phyloP scores from a whole-genome alignment of 768 basidiomycete genomes.

The Hericium erinaceus region DNA sequence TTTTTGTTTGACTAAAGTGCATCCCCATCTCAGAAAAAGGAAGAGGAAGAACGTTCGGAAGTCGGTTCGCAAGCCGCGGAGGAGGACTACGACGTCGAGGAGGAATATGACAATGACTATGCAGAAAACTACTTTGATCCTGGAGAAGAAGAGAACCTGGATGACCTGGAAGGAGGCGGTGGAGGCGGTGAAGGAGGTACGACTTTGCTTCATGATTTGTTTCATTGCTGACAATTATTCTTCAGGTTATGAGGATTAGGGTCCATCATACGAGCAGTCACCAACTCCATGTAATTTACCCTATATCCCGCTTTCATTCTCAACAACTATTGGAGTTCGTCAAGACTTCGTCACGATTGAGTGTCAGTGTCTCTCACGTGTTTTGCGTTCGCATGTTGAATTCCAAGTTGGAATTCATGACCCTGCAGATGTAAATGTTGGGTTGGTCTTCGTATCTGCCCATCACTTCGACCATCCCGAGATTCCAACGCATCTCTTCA shows the following conservation, averaged over 20 bases:
- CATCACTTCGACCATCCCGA: background rate
- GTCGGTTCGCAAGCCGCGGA: conserved; percentile 54
- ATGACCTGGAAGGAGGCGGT: conserved; percentile 66
- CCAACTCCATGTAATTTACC: too few relatives aligned
- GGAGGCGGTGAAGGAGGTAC: conserved; percentile 57
- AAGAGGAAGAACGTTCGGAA: conserved; percentile 47
- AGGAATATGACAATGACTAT: conserved; percentile 89
- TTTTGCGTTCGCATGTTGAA: background rate
- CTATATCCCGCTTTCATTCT: too few relatives aligned
- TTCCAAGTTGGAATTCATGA: background rate
- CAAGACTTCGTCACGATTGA: background rate
- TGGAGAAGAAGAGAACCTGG: conserved; percentile 73
- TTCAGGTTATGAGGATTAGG: background rate
- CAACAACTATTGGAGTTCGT: background rate
- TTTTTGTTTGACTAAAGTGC: background rate
- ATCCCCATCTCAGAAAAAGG: conserved; percentile 45
- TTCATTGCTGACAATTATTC: background rate
- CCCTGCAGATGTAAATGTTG: background rate
- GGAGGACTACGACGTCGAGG: conserved; percentile 79
- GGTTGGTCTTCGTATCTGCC: background rate
- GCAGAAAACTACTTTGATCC: conserved; percentile 90
- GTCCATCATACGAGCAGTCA: background rate
- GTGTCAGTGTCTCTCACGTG: too few relatives aligned
- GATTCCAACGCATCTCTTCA: background rate
- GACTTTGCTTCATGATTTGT: conserved; percentile 3